Conservation (phyloP, 2,329 filamentous ascomycete genomes). For the Aspergillus ochraceus region DNA sequence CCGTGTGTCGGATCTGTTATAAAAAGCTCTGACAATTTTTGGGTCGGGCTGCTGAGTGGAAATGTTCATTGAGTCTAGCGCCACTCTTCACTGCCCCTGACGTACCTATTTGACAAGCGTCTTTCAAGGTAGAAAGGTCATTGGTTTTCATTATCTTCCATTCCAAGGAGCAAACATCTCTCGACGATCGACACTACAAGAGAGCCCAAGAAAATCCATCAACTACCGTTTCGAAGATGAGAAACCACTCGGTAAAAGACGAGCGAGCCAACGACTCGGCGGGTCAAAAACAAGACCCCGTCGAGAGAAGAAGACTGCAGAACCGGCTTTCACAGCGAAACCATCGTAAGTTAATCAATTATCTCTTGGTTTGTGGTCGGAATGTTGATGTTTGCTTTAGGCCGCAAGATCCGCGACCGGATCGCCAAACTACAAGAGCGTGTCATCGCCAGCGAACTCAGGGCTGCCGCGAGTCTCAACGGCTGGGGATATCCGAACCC, state of each 20-base stretch:
- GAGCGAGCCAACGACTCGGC: conserved; percentile 11
- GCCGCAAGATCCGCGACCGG: conserved; percentile 35
- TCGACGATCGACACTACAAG: not conserved
- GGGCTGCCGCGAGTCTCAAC: conserved; percentile 28
- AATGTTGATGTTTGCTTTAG: conserved; percentile 14
- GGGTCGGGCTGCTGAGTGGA: not conserved
- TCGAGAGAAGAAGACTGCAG: conserved; percentile 32
- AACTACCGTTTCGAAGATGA: conserved; percentile 1
- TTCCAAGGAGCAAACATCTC: not conserved
- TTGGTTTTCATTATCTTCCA: not conserved
- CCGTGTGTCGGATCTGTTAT: not conserved
- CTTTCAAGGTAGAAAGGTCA: too few relatives aligned
- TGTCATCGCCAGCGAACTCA: conserved; percentile 34
- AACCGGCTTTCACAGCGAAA: conserved; percentile 36
- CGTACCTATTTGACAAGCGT: too few relatives aligned
- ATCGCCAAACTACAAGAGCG: conserved; percentile 37
- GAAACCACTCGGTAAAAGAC: conserved; percentile 9
- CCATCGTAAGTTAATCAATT: conserved; percentile 25
- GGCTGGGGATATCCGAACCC: conserved; percentile 27
- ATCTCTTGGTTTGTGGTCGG: not conserved
- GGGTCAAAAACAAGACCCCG: conserved; percentile 27
- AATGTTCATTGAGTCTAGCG: not conserved
- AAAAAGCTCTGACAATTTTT: not conserved
- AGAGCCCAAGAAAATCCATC: not conserved
- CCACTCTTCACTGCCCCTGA: not conserved